A percentile compares a stretch with the other conserved stretches of the same genome.
These are phyloP conservation scores for Colletotrichum higginsianum DNA, from an alignment of 2,329 filamentous ascomycete genomes.

Conservation along the genomic window DNA sequence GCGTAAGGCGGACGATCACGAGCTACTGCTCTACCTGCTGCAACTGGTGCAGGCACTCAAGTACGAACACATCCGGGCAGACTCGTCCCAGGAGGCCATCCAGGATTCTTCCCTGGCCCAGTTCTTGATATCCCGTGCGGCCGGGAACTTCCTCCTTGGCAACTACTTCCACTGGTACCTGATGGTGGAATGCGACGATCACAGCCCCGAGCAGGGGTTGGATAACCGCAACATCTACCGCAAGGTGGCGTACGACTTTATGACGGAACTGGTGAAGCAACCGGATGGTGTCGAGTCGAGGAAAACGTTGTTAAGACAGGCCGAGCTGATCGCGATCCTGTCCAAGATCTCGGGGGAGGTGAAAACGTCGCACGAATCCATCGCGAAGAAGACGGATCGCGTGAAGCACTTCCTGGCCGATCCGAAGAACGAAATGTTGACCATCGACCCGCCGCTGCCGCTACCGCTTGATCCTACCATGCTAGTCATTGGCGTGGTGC, in stretches of 20 bases:
- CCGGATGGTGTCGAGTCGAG: slow-evolving; percentile 80
- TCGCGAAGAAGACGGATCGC: slow-evolving; percentile 84
- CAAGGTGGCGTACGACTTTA: slow-evolving; percentile 96
- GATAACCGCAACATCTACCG: slow-evolving; percentile 89
- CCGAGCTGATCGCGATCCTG: slow-evolving; percentile 88
- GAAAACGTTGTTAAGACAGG: slow-evolving; percentile 85
- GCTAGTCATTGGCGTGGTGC: slow-evolving; percentile 82
- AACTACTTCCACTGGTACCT: slow-evolving; percentile 99
- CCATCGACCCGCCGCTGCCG: slow-evolving; percentile 88
- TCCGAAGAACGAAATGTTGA: slow-evolving; percentile 88
- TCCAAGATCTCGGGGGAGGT: slow-evolving; percentile 92
- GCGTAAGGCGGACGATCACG: slow-evolving; percentile 92
- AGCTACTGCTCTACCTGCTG: slow-evolving; percentile 90
- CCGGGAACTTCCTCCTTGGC: slow-evolving; percentile 89
- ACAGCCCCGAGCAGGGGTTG: slow-evolving; percentile 80
- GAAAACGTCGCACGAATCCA: slow-evolving; percentile 82
- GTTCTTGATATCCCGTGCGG: slow-evolving; percentile 90
- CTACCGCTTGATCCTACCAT: slow-evolving; percentile 90
- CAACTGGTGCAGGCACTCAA: slow-evolving; percentile 97
- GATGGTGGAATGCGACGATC: slow-evolving; percentile 96
- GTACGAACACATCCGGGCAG: slow-evolving; percentile 83
- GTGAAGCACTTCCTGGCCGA: slow-evolving; percentile 89
- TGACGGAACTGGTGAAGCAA: slow-evolving; percentile 84
- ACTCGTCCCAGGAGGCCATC: slow-evolving; percentile 68
- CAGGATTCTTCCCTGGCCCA: slow-evolving; percentile 88